Base-by-base conservation (phyloP, 192 early-diverging fungal species). In the Coemansia sp. region DNA sequence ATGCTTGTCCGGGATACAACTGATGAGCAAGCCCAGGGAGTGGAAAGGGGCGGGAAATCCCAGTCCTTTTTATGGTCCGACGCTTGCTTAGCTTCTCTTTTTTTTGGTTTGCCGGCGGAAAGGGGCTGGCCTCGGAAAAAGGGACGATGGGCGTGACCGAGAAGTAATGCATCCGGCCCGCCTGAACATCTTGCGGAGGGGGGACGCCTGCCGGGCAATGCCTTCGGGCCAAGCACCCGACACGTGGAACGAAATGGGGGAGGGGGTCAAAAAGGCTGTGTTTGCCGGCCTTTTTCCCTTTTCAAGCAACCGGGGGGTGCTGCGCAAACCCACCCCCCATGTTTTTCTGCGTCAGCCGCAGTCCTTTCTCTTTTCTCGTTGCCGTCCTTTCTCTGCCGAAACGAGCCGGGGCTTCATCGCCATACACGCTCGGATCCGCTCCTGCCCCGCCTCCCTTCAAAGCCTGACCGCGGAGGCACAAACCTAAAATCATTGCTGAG, bases 161-260 rank as follows among this genome's bases (percentile, higher is more conserved):
- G 50, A 53, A 53, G 27, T 29, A 51, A 15, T 38, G 50, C 50
- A 17, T 36, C 50, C 50, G 50, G 26, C 26, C 50, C 26, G 38
- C 23, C 15, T 26, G 3, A 53, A n/a, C 23, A 26, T 52, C 34
- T 53, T 32, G 23, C 21, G 34, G 50, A 34, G 50, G 36, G 25
- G 50, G 23, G 29, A 27, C 29, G 25, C 12, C 36, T n/a, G n/a
- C n/a, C n/a, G n/a, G n/a, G n/a, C n/a, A n/a, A n/a, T n/a, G n/a
- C n/a, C n/a, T n/a, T 39, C 50, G 50, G 50, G 35, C 50, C 50
- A 28, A 27, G 44, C 44, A 46, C 44, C 44, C 50, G 6, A 53
- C 50, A 53, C 34, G 50, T 53, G 36, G 44, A 46, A 46, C 12
- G n/a, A 26, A 46, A 22, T n/a, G 44, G 23, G 21, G 12, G 25